Percentiles rank a stretch among this genome's conserved stretches.
phyloP scores from a whole-genome alignment of 2,329 filamentous ascomycete genomes.

The Fusarium pseudoanthophilum region DNA sequence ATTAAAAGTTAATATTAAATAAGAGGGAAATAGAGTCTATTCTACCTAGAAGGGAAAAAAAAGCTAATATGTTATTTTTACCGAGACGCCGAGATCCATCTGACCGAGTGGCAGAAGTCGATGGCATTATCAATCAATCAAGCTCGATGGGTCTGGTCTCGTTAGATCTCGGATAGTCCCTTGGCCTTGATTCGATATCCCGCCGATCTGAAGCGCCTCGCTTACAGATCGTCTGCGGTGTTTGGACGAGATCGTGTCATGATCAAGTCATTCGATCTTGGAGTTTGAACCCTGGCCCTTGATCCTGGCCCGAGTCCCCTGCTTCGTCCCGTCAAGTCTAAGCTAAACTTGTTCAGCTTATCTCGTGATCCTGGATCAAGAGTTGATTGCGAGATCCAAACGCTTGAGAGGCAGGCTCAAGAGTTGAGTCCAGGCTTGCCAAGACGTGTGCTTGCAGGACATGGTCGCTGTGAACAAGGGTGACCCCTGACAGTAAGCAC shows the following conservation, averaged over 20 bases:
- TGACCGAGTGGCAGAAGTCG: too few species aligned
- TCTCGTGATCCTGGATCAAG: not conserved
- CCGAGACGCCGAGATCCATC: too few species aligned
- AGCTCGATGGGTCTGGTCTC: too few species aligned
- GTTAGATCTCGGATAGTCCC: not conserved
- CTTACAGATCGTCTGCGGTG: not conserved
- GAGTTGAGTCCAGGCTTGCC: not conserved
- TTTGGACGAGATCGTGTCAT: not conserved
- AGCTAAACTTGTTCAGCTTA: not conserved
- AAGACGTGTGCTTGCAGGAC: slow-evolving; percentile 14
- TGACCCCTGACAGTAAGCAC: not conserved
- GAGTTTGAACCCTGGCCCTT: not conserved
- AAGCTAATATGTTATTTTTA: too few species aligned
- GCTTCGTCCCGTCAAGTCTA: not conserved
- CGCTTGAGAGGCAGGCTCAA: not conserved
- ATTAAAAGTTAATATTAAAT: too few species aligned
- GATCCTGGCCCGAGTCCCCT: not conserved
- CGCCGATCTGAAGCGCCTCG: not conserved
- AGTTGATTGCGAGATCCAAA: not conserved
- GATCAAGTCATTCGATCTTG: not conserved
- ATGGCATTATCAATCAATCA: too few species aligned
- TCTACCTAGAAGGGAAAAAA: too few species aligned
- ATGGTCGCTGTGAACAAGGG: slow-evolving; percentile 1
- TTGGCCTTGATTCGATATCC: not conserved
- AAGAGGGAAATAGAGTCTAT: too few species aligned